A percentile compares a stretch with the other conserved stretches of the same genome.
phyloP scores from a whole-genome alignment of 1,284 basidiomycete genomes.

The Coniferiporia weirii region DNA sequence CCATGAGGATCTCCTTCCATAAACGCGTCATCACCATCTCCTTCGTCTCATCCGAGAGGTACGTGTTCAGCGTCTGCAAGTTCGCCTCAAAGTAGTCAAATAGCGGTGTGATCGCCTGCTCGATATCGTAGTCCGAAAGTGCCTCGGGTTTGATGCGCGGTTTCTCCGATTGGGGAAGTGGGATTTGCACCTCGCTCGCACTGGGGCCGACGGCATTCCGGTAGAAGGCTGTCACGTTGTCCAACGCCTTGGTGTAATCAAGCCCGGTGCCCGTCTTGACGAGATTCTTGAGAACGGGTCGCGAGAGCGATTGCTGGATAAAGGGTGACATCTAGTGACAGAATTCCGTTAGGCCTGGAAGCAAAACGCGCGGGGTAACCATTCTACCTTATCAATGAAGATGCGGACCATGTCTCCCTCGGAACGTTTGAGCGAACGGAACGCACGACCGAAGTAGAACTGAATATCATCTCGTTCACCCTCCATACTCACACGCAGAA shows the following conservation, averaged over 20 bases:
- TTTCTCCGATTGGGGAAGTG: conserved; percentile 66
- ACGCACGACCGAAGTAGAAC: conserved; percentile 96
- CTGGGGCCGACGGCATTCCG: conserved; percentile 63
- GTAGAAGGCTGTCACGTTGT: conserved; percentile 78
- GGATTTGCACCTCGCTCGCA: conserved; percentile 71
- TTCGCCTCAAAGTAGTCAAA: conserved; percentile 98
- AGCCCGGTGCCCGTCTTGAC: conserved; percentile 61
- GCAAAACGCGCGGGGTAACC: not conserved
- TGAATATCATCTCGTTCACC: conserved; percentile 97
- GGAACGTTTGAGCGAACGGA: conserved; percentile 89
- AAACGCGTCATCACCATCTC: conserved; percentile 90
- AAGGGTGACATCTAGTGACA: conserved; percentile 83
- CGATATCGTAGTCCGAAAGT: conserved; percentile 90
- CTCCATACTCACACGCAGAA: conserved; percentile 94
- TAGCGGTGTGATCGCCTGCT: conserved; percentile 86
- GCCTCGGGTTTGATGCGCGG: conserved; percentile 66
- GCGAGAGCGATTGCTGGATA: conserved; percentile 86
- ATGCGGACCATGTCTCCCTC: conserved; percentile 96
- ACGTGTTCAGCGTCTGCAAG: conserved; percentile 86
- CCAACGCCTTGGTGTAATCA: conserved; percentile 82
- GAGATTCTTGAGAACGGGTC: conserved; percentile 70
- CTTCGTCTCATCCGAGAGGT: conserved; percentile 80
- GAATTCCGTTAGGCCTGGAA: not conserved
- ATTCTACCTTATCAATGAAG: conserved; percentile 90
- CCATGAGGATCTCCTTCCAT: conserved; percentile 94